Conservation (phyloP, 2,329 filamentous ascomycete species). For the Lasiodiplodia sp. region DNA sequence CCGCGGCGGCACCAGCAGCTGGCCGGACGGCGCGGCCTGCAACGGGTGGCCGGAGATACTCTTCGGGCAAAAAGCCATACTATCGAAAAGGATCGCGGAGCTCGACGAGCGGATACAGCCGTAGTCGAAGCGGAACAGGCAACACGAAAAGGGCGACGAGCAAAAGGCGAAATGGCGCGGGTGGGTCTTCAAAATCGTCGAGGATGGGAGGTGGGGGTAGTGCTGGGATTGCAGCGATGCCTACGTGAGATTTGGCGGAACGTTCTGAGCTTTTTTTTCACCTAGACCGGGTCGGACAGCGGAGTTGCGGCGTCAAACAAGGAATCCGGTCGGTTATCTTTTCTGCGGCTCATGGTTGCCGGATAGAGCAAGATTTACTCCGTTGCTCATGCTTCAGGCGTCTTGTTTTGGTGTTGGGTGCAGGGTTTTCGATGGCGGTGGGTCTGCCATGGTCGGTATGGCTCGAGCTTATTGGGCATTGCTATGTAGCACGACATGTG, state of each 20-base stretch:
- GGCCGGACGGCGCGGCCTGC: conserved; percentile 5
- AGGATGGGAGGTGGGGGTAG: conserved; percentile 31
- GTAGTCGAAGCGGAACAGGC: conserved; percentile 11
- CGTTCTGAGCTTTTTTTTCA: background rate
- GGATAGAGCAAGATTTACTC: background rate
- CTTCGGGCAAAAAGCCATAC: conserved; percentile 5
- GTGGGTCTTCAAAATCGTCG: conserved; percentile 17
- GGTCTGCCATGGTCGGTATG: background rate
- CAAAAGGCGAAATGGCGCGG: conserved; percentile 23
- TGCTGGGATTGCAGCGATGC: conserved; percentile 49
- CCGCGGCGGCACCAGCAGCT: background rate
- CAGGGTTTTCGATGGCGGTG: background rate
- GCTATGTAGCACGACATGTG: conserved; percentile 7
- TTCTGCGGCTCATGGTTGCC: background rate
- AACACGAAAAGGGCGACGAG: conserved; percentile 30
- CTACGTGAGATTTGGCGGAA: conserved; percentile 37
- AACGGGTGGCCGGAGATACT: background rate
- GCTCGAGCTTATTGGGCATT: background rate
- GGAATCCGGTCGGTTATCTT: conserved; percentile 12
- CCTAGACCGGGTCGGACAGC: background rate
- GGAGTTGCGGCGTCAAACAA: background rate
- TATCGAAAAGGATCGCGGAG: conserved; percentile 26
- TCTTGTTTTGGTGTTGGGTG: conserved; percentile 7
- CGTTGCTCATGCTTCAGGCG: background rate
- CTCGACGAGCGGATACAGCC: conserved; percentile 26